These are phyloP conservation scores for Daldinia grandis DNA, from an alignment of 495 filamentous ascomycete species.

Conservation along the genomic window DNA sequence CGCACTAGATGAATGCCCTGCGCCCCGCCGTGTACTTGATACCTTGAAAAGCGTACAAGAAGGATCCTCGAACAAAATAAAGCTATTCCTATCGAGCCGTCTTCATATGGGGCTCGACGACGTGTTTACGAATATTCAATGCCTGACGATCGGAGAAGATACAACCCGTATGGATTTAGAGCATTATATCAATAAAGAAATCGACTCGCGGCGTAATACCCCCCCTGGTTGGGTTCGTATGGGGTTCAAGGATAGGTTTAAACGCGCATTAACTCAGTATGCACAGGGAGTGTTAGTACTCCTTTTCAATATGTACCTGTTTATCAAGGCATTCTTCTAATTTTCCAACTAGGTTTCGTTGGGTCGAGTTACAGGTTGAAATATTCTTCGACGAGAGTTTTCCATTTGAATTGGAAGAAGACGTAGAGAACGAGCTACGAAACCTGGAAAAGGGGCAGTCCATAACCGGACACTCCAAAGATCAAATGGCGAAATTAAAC, in stretches of 20 bases:
- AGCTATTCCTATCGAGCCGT: not conserved
- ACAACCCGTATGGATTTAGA: not conserved
- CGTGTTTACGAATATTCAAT: not conserved
- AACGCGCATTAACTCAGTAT: not conserved
- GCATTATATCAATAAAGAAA: not conserved
- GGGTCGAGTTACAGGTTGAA: not conserved
- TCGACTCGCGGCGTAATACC: not conserved
- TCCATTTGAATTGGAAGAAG: not conserved
- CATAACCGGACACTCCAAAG: not conserved
- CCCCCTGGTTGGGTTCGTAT: not conserved
- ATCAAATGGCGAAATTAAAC: not conserved
- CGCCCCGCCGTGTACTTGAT: not conserved
- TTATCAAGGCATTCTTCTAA: not conserved
- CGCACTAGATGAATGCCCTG: not conserved
- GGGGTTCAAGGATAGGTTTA: not conserved
- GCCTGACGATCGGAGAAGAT: not conserved
- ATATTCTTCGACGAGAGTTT: not conserved
- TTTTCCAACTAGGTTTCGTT: not conserved
- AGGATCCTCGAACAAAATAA: not conserved
- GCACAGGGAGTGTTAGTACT: not conserved
- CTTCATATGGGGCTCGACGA: not conserved
- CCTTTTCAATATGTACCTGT: not conserved
- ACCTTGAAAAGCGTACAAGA: not conserved
- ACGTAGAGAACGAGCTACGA: not conserved
- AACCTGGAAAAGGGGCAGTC: not conserved